These are phyloP conservation scores for Hanseniaspora thailandica DNA, from an alignment of 805 yeast genomes.

Conservation along the genomic window DNA sequence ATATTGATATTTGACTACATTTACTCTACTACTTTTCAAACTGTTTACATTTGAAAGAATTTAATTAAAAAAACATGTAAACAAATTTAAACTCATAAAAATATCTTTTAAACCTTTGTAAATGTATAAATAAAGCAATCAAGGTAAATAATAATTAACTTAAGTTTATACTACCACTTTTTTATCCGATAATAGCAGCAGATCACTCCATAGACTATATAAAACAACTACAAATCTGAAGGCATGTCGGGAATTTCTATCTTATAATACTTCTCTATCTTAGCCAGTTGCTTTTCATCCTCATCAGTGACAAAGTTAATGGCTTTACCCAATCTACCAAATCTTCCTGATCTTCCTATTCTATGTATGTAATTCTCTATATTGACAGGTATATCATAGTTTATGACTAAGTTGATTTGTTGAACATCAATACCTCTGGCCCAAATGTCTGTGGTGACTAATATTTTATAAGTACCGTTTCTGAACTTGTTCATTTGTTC, in stretches of 20 bases:
- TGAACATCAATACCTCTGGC: conserved; percentile 98
- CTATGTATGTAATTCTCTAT: conserved; percentile 93
- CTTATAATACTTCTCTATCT: conserved; percentile 79
- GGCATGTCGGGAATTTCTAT: conserved; percentile 93
- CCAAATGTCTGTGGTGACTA: conserved; percentile 88
- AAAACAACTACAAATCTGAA: conserved; percentile 22
- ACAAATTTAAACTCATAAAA: too few relatives aligned
- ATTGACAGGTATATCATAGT: conserved; percentile 83
- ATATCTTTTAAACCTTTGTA: too few relatives aligned
- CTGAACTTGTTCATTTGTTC: conserved; percentile 91
- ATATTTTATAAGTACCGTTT: conserved; percentile 82
- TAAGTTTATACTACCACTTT: too few relatives aligned
- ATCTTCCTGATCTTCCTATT: conserved; percentile 97
- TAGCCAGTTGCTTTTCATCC: conserved; percentile 64
- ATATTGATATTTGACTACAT: too few relatives aligned
- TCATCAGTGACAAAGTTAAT: conserved; percentile 80
- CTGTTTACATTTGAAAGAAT: too few relatives aligned
- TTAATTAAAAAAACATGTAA: too few relatives aligned
- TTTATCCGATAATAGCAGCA: too few relatives aligned
- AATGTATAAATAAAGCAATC: too few relatives aligned
- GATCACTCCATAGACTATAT: too few relatives aligned
- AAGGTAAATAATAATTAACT: too few relatives aligned
- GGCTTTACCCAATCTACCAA: conserved; percentile 97
- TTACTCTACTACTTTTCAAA: too few relatives aligned
- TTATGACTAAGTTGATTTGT: conserved; percentile 88